A percentile compares a stretch with the other conserved stretches of the same genome.
These are phyloP conservation scores for Candida coleopterorum DNA, from an alignment of 805 yeast species.

Conservation along the genomic window DNA sequence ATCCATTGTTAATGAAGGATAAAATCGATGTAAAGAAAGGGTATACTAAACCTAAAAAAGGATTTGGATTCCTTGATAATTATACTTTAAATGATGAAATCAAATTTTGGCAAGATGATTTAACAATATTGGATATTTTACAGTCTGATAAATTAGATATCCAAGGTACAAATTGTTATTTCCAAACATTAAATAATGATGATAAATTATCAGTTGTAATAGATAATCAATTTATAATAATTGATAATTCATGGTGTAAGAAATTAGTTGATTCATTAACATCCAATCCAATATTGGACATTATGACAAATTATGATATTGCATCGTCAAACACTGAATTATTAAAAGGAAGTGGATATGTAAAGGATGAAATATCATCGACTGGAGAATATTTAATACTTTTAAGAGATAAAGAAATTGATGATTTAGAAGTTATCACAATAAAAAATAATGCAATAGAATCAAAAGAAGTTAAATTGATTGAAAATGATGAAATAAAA, in stretches of 20 bases:
- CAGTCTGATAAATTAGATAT: slow-evolving; percentile 15
- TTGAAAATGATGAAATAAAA: not conserved
- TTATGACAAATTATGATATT: slow-evolving; percentile 6
- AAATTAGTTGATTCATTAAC: slow-evolving; percentile 7
- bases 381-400: slow-evolving; percentile 25
- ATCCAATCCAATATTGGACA: not conserved
- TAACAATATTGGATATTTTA: slow-evolving; percentile 10
- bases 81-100: slow-evolving; percentile 6
- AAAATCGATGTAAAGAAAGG: not conserved
- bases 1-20: slow-evolving; percentile 24
- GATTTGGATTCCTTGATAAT: slow-evolving; percentile 27
- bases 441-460: slow-evolving; percentile 5
- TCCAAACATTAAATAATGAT: slow-evolving; percentile 5
- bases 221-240: slow-evolving; percentile 11
- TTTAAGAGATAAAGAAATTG: slow-evolving; percentile 9
- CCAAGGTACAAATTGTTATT: slow-evolving; percentile 1
- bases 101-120: slow-evolving; percentile 12
- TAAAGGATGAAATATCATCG: slow-evolving; percentile 23
- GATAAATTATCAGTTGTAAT: slow-evolving; percentile 8
- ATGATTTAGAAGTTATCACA: slow-evolving; percentile 13
- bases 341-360: slow-evolving; percentile 12
- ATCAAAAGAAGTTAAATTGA: slow-evolving; percentile 1
- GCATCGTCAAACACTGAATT: slow-evolving; percentile 6
- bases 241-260: slow-evolving; percentile 15
- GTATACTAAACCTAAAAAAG: slow-evolving; percentile 19